Evolutionary conservation across 371 early-diverging fungal genomes (phyloP).

Genomic region (Mucor circinelloides): DNA sequence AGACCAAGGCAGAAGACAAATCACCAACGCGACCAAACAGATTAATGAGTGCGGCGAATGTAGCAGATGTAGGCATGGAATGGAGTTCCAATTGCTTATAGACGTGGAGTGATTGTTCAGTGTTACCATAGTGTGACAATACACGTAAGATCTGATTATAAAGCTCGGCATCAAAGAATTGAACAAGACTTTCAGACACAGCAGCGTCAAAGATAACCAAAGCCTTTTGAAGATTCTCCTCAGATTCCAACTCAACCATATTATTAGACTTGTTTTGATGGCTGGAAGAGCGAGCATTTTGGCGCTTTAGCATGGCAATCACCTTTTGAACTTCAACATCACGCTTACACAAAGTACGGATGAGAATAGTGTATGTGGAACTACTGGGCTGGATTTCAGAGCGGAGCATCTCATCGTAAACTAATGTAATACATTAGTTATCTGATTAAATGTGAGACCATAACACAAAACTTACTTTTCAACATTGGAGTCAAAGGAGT

Average conservation of each 20-base stretch:
- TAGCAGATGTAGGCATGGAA: constrained; percentile 39
- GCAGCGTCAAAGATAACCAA: constrained; percentile 38
- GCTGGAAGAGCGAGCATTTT: constrained; percentile 31
- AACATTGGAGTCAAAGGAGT: constrained; percentile 38
- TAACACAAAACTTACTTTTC: constrained; percentile 28
- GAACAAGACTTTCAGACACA: constrained; percentile 18
- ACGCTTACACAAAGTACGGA: constrained; percentile 49
- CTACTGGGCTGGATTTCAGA: constrained; percentile 38
- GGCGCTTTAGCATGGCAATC: constrained; percentile 45
- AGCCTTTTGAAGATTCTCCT: constrained; percentile 41
- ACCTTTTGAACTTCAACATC: constrained; percentile 57
- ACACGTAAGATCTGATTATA: constrained; percentile 52
- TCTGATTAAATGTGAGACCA: background rate
- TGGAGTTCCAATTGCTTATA: constrained; percentile 32
- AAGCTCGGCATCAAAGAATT: constrained; percentile 46
- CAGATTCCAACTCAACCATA: constrained; percentile 36
- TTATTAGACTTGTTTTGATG: constrained; percentile 22
- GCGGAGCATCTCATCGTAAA: constrained; percentile 52
- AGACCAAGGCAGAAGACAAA: constrained; percentile 34
- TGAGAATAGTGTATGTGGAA: constrained; percentile 45
- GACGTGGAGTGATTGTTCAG: constrained; percentile 36
- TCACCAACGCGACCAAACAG: constrained; percentile 54
- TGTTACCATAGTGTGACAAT: constrained; percentile 51
- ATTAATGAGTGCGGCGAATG: constrained; percentile 55
- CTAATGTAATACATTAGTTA: constrained; percentile 17